Evolutionary conservation across 164 flowering plant species (phyloP), one percentile per base, ranked within the genome.

Genomic region (Vitis vinifera): DNA sequence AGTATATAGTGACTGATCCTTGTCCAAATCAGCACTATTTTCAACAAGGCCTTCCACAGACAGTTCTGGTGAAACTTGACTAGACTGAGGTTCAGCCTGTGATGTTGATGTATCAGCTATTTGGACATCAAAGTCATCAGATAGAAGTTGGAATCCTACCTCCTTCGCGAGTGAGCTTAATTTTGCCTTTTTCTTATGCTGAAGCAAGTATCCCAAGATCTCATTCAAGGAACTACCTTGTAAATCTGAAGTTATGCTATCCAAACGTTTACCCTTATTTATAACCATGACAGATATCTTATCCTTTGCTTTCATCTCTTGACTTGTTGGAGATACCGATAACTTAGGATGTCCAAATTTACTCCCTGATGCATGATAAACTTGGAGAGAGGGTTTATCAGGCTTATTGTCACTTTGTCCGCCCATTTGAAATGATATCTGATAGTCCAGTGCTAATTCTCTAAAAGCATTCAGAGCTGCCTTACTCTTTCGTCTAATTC

Each of bases 61-160:
- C 3, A 66, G 49, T 52, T 75, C 75, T 1, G 72, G 53, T 48
- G 79, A 73, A 71, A 8, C 71, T 57, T 71, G 73, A 69, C 73
- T 63, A 65, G 87, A 71, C 59, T 75, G 79, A 76, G 19, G 68
- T 75, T 81, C 81, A 70, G 69, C 53, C 65, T 70, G 62, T 37
- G 81, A 62, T 47, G 78, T 76, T 70, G 68, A 55, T 30, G 76
- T 51, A 71, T 84, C 85, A 16, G 74, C 77, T 51, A 80, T 48
- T 72, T 89, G 84, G 47, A 94, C 79, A 65, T 84, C 82, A 59
- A 88, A 48, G 83, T 95, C 97, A 77, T 89, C 86, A 67, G 98
- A 90, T 37, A 95, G 72, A 73, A 95, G 96, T 75, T 89, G 90
- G 70, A 95, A 93, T 19, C 99, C 98, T 59, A 73, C 88, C 66